Conservation (phyloP, 2,329 filamentous ascomycete species). For the Exophiala sideris region DNA sequence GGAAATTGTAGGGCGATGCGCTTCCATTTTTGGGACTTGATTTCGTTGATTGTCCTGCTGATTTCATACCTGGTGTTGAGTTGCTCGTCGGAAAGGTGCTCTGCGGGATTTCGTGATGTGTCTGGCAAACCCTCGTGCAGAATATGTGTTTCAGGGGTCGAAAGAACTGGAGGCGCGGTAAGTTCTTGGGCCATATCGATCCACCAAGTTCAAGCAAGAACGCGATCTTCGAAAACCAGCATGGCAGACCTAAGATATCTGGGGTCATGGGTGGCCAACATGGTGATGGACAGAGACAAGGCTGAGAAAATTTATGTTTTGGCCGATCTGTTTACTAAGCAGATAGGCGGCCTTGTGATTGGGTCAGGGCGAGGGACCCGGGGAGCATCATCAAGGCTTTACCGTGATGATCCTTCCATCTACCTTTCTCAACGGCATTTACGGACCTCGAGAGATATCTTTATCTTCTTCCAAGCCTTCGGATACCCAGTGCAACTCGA, state of each 20-base stretch:
- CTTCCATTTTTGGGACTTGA: slow-evolving; percentile 67
- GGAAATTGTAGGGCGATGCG: slow-evolving; percentile 92
- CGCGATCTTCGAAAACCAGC: not conserved
- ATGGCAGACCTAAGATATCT: not conserved
- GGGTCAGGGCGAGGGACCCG: not conserved
- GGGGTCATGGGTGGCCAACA: not conserved
- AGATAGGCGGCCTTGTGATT: not conserved
- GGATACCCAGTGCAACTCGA: too few species aligned
- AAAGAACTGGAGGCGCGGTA: slow-evolving; percentile 55
- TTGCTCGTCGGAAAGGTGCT: slow-evolving; percentile 61
- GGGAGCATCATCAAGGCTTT: too few species aligned
- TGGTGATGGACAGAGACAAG: too few species aligned
- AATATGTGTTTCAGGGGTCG: slow-evolving; percentile 60
- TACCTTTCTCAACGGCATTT: too few species aligned
- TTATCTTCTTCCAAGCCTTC: too few species aligned
- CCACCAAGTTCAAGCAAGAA: not conserved
- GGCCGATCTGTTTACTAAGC: too few species aligned
- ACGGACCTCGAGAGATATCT: too few species aligned
- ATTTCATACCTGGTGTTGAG: slow-evolving; percentile 80
- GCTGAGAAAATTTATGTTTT: too few species aligned
- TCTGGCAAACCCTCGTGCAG: slow-evolving; percentile 51
- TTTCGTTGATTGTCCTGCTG: slow-evolving; percentile 70
- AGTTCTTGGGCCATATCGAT: slow-evolving; percentile 28
- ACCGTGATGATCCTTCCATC: too few species aligned
- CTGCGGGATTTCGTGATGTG: slow-evolving; percentile 21